Evolutionary conservation across 441 rosid genomes (phyloP), one percentile per base, ranked within the genome.

Genomic region (Syzygium syzygioides): DNA sequence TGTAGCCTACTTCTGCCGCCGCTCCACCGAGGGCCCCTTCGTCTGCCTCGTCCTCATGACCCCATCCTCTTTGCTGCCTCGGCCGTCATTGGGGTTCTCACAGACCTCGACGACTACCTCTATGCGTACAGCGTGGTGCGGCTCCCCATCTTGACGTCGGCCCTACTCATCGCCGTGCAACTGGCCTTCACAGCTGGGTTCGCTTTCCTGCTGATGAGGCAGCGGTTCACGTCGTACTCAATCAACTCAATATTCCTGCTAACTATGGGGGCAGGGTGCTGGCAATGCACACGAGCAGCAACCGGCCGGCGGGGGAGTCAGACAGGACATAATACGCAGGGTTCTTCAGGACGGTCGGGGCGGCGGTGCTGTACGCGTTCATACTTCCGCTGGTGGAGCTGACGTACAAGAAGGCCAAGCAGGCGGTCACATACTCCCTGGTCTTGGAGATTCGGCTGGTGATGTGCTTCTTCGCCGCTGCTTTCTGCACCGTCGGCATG

Each of bases 111-210:
- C 57, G 91, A 96, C 93, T 96, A 95, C 90, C 90, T 97, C 48
- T 96, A 95, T 89, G 93, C 98, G 7, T 96, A 93, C 23, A 98
- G 98, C 2, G 17, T 93, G n/a, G 94, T 95, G 4, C 93, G 91
- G 26, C 95, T 96, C 2, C 99, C 99, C 0, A 93, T 95, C 57
- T 94, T 94, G 17, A 94, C 98, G 0, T 91, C 96, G 52, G 50
- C 99, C 64, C 91, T 96, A 55, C 90, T 95, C 90, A 91, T 95
- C 18, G 95, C 96, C 19, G 60, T 95, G 8, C 97, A 94, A 88
- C 91, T 95, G 91, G 97, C 93, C 34, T 95, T 95, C 91, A 92
- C 95, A 3, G 97, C 98, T 10, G 91, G 60, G 53, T 97, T 97
- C 68, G 95, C 96, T 1, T 95, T 90, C 89, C 64, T 97, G 28